Base-by-base conservation (phyloP, 2,329 filamentous ascomycete genomes). In the Didymosphaeria variabile region DNA sequence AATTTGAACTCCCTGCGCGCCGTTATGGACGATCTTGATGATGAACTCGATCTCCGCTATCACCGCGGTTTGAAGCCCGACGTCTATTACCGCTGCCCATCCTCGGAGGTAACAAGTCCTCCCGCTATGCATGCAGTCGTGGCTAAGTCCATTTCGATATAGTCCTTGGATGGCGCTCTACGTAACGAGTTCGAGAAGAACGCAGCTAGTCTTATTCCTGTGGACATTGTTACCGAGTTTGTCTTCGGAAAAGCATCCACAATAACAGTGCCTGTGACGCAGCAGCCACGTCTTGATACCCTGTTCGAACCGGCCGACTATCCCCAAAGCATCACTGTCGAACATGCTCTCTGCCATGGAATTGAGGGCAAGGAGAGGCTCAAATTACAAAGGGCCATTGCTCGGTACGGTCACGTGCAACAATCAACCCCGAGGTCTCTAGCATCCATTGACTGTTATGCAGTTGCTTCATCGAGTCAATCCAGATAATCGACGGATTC, bases 401-500 rank as follows among this genome's bases (percentile, higher is more conserved):
- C 72, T 21, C 70, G 68, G 68, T 73, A 68, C 19, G 29, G 36
- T 50, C 42, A 55, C 45, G 26, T 55, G 55, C 23, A 38, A 15
- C 26, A 3, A 5, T 57, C 10, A 2, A 21, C 10, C 21, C 17
- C 29, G n/a, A 40, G 13, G 50, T 60, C 55, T 40, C 58, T 36
- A 15, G 7, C 58, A 62, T 36, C 46, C 55, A 42, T 19, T 50
- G 9, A 56, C 67, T 32, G 51, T 51, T 21, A 19, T 31, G 26
- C 40, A 71, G 69, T 29, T 72, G 67, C 12, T 74, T 79, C 32
- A 62, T 78, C 26, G 67, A 70, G 44, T 62, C 70, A 8, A 69
- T 79, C 44, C 68, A 74, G 46, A 65, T 64, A 1, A 71, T 71
- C 5, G 76, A 79, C 59, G 71, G 72, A 1, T 79, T 76, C 67